Conservation (phyloP, 306 rosid species). For the Quercus robur region DNA sequence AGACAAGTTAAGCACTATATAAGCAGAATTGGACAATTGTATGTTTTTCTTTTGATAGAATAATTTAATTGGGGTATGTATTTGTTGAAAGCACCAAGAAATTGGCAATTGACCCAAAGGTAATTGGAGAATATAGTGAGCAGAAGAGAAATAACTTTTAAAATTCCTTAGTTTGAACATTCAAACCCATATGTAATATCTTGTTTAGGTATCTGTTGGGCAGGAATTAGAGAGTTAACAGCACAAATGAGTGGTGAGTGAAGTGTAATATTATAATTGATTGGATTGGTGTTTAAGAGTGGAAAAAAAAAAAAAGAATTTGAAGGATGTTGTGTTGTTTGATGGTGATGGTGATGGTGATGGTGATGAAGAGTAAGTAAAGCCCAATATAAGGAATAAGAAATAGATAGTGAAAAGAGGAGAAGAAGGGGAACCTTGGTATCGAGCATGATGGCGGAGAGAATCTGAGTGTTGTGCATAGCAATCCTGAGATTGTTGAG, state of each 20-base stretch:
- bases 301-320: no score
- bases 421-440: constrained; percentile 51
- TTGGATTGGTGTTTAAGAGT: no score
- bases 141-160: neutral
- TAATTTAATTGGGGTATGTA: no score
- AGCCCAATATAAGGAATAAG: no score
- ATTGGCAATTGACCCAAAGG: no score
- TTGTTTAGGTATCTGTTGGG: neutral
- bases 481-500: constrained; percentile 76
- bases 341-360: no score
- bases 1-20: neutral
- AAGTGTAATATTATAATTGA: no score
- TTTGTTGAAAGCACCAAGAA: no score
- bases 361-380: no score
- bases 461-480: constrained; percentile 77
- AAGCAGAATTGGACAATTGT: neutral
- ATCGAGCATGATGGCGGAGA: constrained; percentile 92
- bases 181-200: neutral
- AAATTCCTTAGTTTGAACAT: neutral
- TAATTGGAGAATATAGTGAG: neutral
- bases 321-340: no score
- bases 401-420: neutral
- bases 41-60: no score
- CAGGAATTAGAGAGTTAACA: neutral
- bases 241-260: neutral